phyloP scores from a whole-genome alignment of 2,329 filamentous ascomycete genomes.

The Chaetomium sp. region DNA sequence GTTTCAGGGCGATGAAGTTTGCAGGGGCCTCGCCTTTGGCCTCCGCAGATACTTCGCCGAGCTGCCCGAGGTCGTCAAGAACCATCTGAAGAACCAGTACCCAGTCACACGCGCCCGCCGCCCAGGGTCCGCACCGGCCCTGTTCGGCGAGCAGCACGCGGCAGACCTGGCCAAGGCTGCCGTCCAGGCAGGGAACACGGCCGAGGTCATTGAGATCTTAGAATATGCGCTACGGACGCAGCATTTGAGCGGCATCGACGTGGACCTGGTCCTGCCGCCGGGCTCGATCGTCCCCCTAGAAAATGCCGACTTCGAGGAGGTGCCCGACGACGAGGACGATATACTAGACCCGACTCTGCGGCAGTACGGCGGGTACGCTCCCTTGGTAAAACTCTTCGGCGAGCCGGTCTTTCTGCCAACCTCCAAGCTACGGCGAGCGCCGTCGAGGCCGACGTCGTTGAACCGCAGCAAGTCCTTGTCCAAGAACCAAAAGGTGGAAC shows the following conservation, averaged over 20 bases:
- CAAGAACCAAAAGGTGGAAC: conserved; percentile 77
- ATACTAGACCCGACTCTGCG: conserved; percentile 64
- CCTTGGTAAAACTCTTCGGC: conserved; percentile 77
- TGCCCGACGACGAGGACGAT: conserved; percentile 65
- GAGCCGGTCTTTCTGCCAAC: conserved; percentile 86
- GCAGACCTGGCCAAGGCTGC: conserved; percentile 86
- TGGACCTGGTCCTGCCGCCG: conserved; percentile 82
- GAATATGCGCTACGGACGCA: conserved; percentile 78
- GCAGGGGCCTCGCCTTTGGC: conserved; percentile 86
- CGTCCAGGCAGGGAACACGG: conserved; percentile 75
- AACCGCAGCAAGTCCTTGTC: conserved; percentile 78
- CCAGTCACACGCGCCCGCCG: conserved; percentile 56
- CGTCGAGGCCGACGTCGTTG: conserved; percentile 80
- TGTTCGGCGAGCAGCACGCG: conserved; percentile 91
- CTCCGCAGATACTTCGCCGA: conserved; percentile 94
- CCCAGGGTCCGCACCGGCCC: conserved; percentile 64
- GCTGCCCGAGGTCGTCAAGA: conserved; percentile 75
- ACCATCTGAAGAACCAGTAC: conserved; percentile 63
- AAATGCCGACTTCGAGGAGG: conserved; percentile 60
- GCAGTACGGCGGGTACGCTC: conserved; percentile 76
- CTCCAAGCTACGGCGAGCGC: conserved; percentile 78
- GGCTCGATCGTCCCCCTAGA: conserved; percentile 71
- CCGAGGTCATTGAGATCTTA: conserved; percentile 72
- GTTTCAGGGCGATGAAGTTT: conserved; percentile 93
- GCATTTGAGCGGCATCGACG: conserved; percentile 79